phyloP scores from a whole-genome alignment of 2,329 filamentous ascomycete genomes.

The Ceratocystis lukuohia region DNA sequence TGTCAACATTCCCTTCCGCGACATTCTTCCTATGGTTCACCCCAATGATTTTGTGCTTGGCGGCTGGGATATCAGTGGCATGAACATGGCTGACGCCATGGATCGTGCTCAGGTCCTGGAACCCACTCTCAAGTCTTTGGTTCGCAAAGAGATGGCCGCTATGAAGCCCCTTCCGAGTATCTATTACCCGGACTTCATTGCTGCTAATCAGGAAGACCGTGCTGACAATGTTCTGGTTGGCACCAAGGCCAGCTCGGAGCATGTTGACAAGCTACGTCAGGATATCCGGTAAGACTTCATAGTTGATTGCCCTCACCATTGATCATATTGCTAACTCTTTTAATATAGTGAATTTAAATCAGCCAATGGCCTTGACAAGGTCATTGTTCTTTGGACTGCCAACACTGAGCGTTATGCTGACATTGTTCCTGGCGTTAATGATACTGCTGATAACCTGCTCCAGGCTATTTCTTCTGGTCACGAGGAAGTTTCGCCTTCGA shows the following conservation, averaged over 20 bases:
- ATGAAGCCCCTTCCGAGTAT: slow-evolving; percentile 86
- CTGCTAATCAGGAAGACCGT: slow-evolving; percentile 92
- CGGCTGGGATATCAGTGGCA: slow-evolving; percentile 90
- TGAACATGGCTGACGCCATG: slow-evolving; percentile 86
- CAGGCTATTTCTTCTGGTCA: slow-evolving; percentile 77
- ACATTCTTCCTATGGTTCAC: slow-evolving; percentile 90
- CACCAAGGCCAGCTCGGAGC: slow-evolving; percentile 67
- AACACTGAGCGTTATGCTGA: slow-evolving; percentile 97
- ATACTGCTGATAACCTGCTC: slow-evolving; percentile 88
- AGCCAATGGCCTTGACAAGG: slow-evolving; percentile 73
- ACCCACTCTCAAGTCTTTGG: slow-evolving; percentile 77
- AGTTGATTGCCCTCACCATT: background rate
- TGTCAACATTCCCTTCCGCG: slow-evolving; percentile 91
- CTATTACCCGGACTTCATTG: slow-evolving; percentile 99
- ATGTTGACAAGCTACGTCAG: slow-evolving; percentile 84
- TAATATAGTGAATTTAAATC: slow-evolving; percentile 67
- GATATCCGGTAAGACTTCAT: slow-evolving; percentile 49
- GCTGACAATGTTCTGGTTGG: slow-evolving; percentile 83
- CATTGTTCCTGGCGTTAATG: slow-evolving; percentile 76
- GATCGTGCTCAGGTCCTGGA: slow-evolving; percentile 91
- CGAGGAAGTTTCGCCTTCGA: slow-evolving; percentile 85
- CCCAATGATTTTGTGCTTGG: slow-evolving; percentile 91
- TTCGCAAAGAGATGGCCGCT: slow-evolving; percentile 82
- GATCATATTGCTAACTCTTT: background rate
- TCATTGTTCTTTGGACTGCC: slow-evolving; percentile 96